Base-by-base conservation (phyloP, 176 grass and related monocot genomes). In the Musa acuminata region DNA sequence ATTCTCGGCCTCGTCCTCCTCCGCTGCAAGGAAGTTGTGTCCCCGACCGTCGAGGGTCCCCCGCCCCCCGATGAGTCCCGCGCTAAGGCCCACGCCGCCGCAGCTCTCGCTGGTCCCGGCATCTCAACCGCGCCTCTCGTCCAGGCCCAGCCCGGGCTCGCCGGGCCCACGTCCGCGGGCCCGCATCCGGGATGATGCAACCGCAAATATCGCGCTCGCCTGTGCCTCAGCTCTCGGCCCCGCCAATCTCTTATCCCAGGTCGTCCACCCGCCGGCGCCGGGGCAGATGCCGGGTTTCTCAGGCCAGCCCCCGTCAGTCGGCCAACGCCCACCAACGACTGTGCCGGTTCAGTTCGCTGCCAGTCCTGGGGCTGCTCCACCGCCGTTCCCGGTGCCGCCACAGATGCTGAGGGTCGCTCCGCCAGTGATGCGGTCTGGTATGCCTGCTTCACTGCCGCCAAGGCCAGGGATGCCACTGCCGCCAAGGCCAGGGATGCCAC, bases 1-100 rank as follows among this genome's bases (percentile, higher is more conserved):
- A 99, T 90, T 11, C 95, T 99, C n/a, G 95, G 90, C 35, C 95
- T 99, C 14, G 82, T 99, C 16, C 88, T 99, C 20, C 90, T 99
- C 69, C 90, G 88, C 50, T 88, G 90, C 64, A 90, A 94, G 80
- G 90, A 98, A 76, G 95, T 93, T 13, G 90, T 98, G 49, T 91
- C 94, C 77, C 91, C 93, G 94, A 98, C 90, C 25, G 94, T 91
- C 25, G 95, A 99, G 78, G 95, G 95, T 11, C 88, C 95, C 9
- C 95, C 95, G 26, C 95, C 90, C 20, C 90, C 90, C 16, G 90
- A 99, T 52, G 95, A 94, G 64, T 91, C 95, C 13, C 87, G 90
- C 66, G 95, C 88, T 66, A 99, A 94, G 84, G 80, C 88, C 14
- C 78, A 84, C 1, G 88, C 82, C 0, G 90, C 72, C 0, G 85